These are phyloP conservation scores for Tetradesmus obliquus DNA, from an alignment of 139 green algal species.

Conservation along the genomic window DNA sequence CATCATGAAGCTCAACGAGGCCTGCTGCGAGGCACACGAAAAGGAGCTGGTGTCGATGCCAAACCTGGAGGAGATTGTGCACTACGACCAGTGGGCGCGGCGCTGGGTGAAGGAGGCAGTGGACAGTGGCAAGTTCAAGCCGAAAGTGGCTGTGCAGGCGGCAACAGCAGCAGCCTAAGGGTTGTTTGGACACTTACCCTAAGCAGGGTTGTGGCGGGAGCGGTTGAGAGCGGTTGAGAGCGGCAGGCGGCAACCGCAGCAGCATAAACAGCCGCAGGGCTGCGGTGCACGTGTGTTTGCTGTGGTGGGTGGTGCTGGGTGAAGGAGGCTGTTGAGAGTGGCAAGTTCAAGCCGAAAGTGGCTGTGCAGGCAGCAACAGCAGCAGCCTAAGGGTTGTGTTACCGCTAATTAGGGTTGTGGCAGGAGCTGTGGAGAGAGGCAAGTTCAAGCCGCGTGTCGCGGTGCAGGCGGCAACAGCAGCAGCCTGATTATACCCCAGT, in stretches of 20 bases:
- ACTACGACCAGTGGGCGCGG: slow-evolving; percentile 96
- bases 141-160: slow-evolving; percentile 12
- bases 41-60: slow-evolving; percentile 77
- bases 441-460: too few species aligned
- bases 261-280: too few species aligned
- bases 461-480: too few species aligned
- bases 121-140: slow-evolving; percentile 46
- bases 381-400: background rate
- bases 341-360: background rate
- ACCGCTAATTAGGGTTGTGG: background rate
- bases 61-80: slow-evolving; percentile 95
- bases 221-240: too few species aligned
- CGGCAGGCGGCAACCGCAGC: too few species aligned
- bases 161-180: background rate
- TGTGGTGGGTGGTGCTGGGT: too few species aligned
- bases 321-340: background rate
- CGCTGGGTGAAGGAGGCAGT: slow-evolving; percentile 72
- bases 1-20: slow-evolving; percentile 93
- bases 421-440: too few species aligned
- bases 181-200: background rate
- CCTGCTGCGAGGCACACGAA: slow-evolving; percentile 93
- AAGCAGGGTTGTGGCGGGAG: background rate
- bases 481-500: too few species aligned
- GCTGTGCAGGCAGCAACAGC: background rate
- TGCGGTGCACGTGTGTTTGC: too few species aligned